Base-by-base conservation (phyloP, 2,329 filamentous ascomycete genomes). In the Rhynchosporium secalis region DNA sequence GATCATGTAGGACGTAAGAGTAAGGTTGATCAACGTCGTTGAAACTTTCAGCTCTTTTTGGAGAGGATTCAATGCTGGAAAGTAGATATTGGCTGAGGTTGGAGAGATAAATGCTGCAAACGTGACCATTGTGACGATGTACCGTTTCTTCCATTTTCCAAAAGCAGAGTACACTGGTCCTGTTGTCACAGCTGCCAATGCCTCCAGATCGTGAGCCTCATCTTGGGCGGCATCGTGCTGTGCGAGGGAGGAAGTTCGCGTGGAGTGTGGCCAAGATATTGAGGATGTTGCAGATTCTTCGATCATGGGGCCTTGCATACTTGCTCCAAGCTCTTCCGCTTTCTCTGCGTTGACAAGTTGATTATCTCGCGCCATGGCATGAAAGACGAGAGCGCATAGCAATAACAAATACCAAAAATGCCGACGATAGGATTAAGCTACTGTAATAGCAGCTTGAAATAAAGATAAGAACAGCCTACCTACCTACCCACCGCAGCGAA, bases 121-220 rank as follows among this genome's bases (percentile, higher is more conserved):
- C 70, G 63, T 79, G 43, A 65, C 80, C 79, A 86, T 81, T 56
- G 74, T 68, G 40, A 81, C 76, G 62, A 86, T 80, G 76, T 81
- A 85, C 66, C 76, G 72, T 70, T 80, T 85, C 67, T 73, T 66
- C 67, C 66, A 68, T n/a, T 43, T 62, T 15, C 67, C 61, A 55
- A 75, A 75, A 29, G 69, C 66, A 7, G 72, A 73, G 54, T 74
- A 74, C 5, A 69, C 66, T 52, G 72, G 72, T 8, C 67, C 71
- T 28, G 70, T 70, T 0, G 55, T 60, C 41, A 72, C 70, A 1
- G 66, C 54, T 29, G 68, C 66, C 61, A 74, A 56, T 57, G 66
- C 64, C 60, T 74, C 72, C 20, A 74, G 65, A 54, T 74, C 70
- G 45, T 55, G 64, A 55, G 55, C 58, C 26, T 66, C 64, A 65